Evolutionary conservation across 306 rosid genomes (phyloP), one percentile per base, ranked within the genome.

Genomic region (Ochetophila trinervis): DNA sequence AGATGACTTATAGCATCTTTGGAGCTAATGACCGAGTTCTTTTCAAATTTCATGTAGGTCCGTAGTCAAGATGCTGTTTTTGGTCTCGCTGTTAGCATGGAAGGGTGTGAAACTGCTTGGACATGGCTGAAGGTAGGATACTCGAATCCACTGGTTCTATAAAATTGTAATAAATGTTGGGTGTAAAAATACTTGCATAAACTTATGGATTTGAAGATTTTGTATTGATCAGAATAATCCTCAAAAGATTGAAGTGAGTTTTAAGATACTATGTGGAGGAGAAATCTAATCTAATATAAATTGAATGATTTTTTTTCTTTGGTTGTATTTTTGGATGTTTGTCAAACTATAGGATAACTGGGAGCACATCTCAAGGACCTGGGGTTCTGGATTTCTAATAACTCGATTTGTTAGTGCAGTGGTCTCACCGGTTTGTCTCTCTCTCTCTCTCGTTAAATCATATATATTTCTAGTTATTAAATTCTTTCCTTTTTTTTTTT

Each of bases 71-170:
- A 91, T 77, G 96, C 84, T 65, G 74, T 82, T 69, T 73, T 63
- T 60, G 98, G 98, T 68, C 83, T 89, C 14, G 67, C 75, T 71
- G 85, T 84, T 67, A 50, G 79, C 63, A 42, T 36, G 50, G 75
- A 87, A 66, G 98, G 95, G 64, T 88, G 95, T 62, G 96, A 91
- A 48, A 73, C 85, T 55, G 91, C 95, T 67, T 91, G 98, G 98
- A 47, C 75, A 8, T 89, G 96, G 98, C 71, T 91, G 68, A 83
- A 91, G 98, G 98, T 81, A 78, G 60, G 4, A 27, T 76, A 45
- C 69, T 63, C 66, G 53, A 66, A 20, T 19, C 8, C 66, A 64
- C 47, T 36, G 24, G 19, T 59, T 40, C 54, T 5, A 53, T n/a
- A 23, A 54, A 57, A 36, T 6, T 6, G 17, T 2, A 49, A 49